Base-by-base conservation (phyloP, 768 basidiomycete genomes). In the Russula olivacea region DNA sequence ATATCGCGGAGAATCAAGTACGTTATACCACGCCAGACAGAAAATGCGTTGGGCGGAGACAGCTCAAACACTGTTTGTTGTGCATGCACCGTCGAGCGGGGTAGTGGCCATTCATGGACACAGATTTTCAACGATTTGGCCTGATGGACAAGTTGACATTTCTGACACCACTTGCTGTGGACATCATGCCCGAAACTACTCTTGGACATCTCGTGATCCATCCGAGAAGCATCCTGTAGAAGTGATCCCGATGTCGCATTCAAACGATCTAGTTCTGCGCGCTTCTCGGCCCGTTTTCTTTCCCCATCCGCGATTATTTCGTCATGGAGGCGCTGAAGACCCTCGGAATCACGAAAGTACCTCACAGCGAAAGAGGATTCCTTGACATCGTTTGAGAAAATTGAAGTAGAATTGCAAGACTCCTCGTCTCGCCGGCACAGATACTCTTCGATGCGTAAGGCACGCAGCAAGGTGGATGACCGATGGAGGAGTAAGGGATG, bases 401-500 rank as follows among this genome's bases (percentile, higher is more conserved):
- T 55, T 2, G 61, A 34, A 1, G 61, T n/a, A 2, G 9, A 10
- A 1, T 45, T n/a, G 14, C 3, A 8, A 30, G 51, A 43, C 15
- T 50, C 23, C 12, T 45, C n/a, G 40, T 58, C 45, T 11, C 64
- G 55, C 36, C 11, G 28, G 23, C 30, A 19, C 14, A 65, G 48
- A 52, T 65, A 63, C n/a, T 57, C 30, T 58, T 65, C 55, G n/a
- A 65, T 62, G 6, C 3, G n/a, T 36, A 49, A 52, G 11, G 61
- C 55, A n/a, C 60, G 61, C 17, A 48, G 10, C 7, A 53, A 11
- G 43, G 43, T 34, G 14, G 14, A 25, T 4, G 69, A 59, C 57
- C 71, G 72, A 25, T 70, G 73, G 2, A 83, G 71, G 9, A 83
- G 69, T 25, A 84, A 73, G 0, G 73, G 61, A 30, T 80, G 72